These are phyloP conservation scores for Zasmidium cellare DNA, from an alignment of 2,329 filamentous ascomycete genomes.

Conservation along the genomic window DNA sequence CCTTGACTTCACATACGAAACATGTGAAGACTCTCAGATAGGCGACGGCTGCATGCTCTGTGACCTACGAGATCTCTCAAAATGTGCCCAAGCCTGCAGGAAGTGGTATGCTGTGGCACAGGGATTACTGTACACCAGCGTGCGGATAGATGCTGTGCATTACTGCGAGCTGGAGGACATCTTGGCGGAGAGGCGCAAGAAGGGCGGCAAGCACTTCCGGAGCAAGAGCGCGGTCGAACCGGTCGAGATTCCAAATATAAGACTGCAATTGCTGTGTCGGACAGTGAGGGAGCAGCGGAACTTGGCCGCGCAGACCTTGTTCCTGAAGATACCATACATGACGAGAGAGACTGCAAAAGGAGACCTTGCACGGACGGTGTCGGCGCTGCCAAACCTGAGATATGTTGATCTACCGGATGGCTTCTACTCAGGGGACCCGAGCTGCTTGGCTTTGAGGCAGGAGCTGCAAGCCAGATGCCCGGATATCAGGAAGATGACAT, in stretches of 20 bases:
- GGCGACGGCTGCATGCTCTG: slow-evolving; percentile 89
- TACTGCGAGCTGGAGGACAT: slow-evolving; percentile 87
- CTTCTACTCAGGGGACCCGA: slow-evolving; percentile 76
- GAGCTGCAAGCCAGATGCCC: slow-evolving; percentile 83
- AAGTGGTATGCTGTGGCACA: slow-evolving; percentile 66
- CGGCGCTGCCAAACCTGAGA: slow-evolving; percentile 78
- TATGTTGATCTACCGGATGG: slow-evolving; percentile 91
- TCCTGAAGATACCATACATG: slow-evolving; percentile 92
- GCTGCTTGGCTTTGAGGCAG: slow-evolving; percentile 73
- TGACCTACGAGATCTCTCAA: slow-evolving; percentile 82
- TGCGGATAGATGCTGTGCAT: slow-evolving; percentile 91
- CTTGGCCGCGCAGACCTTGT: slow-evolving; percentile 70
- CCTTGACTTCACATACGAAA: slow-evolving; percentile 73
- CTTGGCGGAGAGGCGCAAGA: slow-evolving; percentile 76
- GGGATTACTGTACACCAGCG: slow-evolving; percentile 69
- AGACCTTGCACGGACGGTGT: slow-evolving; percentile 81
- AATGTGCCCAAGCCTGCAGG: slow-evolving; percentile 72
- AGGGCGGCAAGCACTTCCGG: slow-evolving; percentile 44
- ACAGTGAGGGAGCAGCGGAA: slow-evolving; percentile 76
- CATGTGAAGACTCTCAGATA: slow-evolving; percentile 76
- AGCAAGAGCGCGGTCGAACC: slow-evolving; percentile 71
- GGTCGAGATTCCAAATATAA: slow-evolving; percentile 73
- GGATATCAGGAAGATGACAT: slow-evolving; percentile 86
- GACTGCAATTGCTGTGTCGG: slow-evolving; percentile 76
- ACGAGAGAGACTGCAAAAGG: slow-evolving; percentile 82